phyloP scores from a whole-genome alignment of 257 asterid species.

The Thymus mandschuricus region DNA sequence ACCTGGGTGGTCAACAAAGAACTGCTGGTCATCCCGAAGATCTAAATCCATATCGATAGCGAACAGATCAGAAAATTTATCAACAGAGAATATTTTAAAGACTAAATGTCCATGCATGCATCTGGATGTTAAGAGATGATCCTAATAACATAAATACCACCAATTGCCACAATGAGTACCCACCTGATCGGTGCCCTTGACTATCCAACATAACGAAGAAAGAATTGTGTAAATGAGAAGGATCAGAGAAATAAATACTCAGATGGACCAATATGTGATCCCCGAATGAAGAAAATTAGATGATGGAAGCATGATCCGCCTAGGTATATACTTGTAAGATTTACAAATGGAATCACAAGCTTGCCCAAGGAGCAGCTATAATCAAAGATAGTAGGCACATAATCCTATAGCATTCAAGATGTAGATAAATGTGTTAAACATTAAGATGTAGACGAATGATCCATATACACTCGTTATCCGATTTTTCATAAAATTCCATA shows the following conservation, averaged over 20 bases:
- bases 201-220: slow-evolving; percentile 2
- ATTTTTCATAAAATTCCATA: too few species aligned
- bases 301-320: neutral
- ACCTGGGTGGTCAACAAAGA: slow-evolving; percentile 89
- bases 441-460: too few species aligned
- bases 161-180: slow-evolving; percentile 13
- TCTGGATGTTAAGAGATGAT: neutral
- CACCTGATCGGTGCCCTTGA: neutral
- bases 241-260: neutral
- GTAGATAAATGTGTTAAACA: too few species aligned
- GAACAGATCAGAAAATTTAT: slow-evolving; percentile 7
- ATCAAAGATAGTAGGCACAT: too few species aligned
- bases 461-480: too few species aligned
- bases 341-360: too few species aligned
- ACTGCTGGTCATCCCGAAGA: slow-evolving; percentile 95
- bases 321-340: slow-evolving; percentile 11
- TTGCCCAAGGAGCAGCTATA: too few species aligned
- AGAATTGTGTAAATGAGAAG: neutral
- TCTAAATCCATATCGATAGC: slow-evolving; percentile 47
- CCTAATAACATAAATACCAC: slow-evolving; percentile 5
- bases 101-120: neutral
- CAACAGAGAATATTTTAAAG: slow-evolving; percentile 12
- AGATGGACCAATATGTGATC: slow-evolving; percentile 3
- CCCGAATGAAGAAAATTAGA: slow-evolving; percentile 12
- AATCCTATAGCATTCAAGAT: too few species aligned